Conservation (phyloP, 2,329 filamentous ascomycete species). For the Magnaporthiopsis poae region DNA sequence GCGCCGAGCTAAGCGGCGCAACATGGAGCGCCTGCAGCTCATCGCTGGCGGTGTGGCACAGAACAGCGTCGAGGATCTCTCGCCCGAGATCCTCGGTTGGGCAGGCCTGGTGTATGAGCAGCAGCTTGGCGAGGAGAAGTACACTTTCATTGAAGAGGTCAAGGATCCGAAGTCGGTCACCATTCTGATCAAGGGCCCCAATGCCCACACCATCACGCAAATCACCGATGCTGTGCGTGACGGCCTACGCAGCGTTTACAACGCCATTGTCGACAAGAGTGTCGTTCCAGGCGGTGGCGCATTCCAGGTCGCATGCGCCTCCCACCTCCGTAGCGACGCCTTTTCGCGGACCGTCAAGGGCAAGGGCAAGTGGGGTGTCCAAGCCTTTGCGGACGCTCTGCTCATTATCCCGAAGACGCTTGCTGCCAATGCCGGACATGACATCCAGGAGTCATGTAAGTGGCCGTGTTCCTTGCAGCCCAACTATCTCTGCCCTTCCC, state of each 20-base stretch:
- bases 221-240: slow-evolving; percentile 94
- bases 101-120: slow-evolving; percentile 95
- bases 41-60: slow-evolving; percentile 84
- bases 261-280: slow-evolving; percentile 96
- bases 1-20: slow-evolving; percentile 88
- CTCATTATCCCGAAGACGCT: slow-evolving; percentile 95
- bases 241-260: slow-evolving; percentile 91
- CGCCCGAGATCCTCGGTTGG: slow-evolving; percentile 84
- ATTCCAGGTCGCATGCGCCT: slow-evolving; percentile 88
- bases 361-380: slow-evolving; percentile 92
- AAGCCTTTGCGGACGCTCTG: slow-evolving; percentile 88
- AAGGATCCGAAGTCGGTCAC: slow-evolving; percentile 98
- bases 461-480: slow-evolving; percentile 20
- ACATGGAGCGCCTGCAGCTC: slow-evolving; percentile 96
- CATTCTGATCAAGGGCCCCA: slow-evolving; percentile 93
- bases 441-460: slow-evolving; percentile 89
- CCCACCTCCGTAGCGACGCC: slow-evolving; percentile 74
- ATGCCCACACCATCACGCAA: slow-evolving; percentile 90
- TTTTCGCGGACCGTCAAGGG: slow-evolving; percentile 90
- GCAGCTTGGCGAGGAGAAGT: slow-evolving; percentile 96
- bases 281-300: slow-evolving; percentile 91
- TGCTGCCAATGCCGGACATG: slow-evolving; percentile 88
- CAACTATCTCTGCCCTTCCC: neutral
- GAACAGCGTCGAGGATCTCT: slow-evolving; percentile 91
- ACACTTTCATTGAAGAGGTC: slow-evolving; percentile 95